phyloP scores from a whole-genome alignment of 352 stramenopile genomes.

The Globisporangium camurandrum region DNA sequence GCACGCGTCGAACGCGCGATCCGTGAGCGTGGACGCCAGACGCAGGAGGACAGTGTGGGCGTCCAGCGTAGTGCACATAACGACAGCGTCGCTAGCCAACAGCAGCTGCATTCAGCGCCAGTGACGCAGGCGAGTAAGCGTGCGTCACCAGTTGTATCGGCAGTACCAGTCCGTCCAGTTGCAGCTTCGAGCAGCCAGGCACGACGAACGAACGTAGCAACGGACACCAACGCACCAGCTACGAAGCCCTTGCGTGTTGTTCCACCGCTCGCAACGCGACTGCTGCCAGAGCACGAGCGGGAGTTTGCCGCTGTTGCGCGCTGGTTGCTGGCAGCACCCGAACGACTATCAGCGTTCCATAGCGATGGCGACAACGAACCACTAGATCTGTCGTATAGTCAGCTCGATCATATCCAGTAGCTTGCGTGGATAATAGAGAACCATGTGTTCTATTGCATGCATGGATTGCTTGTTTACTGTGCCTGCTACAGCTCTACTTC shows the following conservation, averaged over 20 bases:
- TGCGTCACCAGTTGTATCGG: too few species aligned
- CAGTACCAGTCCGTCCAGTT: too few species aligned
- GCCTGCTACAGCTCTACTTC: too few species aligned
- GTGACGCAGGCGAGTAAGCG: too few species aligned
- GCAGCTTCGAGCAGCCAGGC: too few species aligned
- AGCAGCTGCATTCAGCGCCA: too few species aligned
- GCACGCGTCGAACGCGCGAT: conserved; percentile 21
- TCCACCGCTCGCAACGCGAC: background rate
- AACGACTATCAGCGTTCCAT: background rate
- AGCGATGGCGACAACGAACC: conserved; percentile 16
- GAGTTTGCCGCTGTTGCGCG: conserved; percentile 34
- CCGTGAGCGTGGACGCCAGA: too few species aligned
- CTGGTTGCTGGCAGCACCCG: conserved; percentile 15
- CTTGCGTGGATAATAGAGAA: too few species aligned
- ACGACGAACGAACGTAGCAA: background rate
- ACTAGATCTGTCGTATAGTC: conserved; percentile 14
- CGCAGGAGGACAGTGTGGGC: too few species aligned
- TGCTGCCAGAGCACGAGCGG: conserved; percentile 17
- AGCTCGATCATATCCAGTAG: conserved; percentile 4
- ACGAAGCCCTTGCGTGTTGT: background rate
- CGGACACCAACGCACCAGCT: background rate
- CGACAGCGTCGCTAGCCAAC: background rate
- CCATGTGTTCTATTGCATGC: too few species aligned
- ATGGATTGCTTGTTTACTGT: too few species aligned
- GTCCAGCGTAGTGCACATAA: background rate